Percentiles rank a stretch among this genome's conserved stretches.
Evolutionary conservation across 768 basidiomycete species (phyloP).

Genomic region (Cantharellus anzutake): DNA sequence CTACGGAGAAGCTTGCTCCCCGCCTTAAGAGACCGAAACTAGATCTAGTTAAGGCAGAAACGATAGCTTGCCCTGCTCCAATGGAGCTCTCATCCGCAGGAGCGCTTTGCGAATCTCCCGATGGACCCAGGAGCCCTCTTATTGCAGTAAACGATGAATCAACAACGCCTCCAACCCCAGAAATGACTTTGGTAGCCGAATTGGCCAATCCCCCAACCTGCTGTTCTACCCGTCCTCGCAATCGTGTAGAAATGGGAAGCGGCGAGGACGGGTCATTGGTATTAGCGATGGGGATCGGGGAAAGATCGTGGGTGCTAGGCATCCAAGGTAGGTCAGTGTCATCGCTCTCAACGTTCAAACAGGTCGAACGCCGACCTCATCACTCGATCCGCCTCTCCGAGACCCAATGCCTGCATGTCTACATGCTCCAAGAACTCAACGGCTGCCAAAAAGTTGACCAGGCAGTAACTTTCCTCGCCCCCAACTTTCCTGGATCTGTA

Average conservation of each 20-base stretch:
- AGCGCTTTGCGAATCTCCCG: conserved; percentile 11
- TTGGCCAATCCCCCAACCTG: conserved; percentile 44
- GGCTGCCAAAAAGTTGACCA: conserved; percentile 88
- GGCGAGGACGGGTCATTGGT: conserved; percentile 26
- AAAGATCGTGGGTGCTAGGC: conserved; percentile 52
- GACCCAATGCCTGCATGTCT: conserved; percentile 52
- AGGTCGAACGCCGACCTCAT: conserved; percentile 27
- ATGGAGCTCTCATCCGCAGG: conserved; percentile 10
- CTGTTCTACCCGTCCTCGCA: conserved; percentile 64
- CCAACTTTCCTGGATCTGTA: conserved; percentile 40
- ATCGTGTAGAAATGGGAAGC: conserved; percentile 30
- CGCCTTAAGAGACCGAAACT: conserved; percentile 48
- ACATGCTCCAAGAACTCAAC: conserved; percentile 93
- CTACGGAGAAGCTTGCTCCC: conserved; percentile 49
- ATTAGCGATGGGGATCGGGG: conserved; percentile 58
- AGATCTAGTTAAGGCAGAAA: conserved; percentile 15
- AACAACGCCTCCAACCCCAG: conserved; percentile 41
- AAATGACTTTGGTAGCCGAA: conserved; percentile 61
- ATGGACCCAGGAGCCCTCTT: conserved; percentile 37
- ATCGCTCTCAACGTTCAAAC: background rate
- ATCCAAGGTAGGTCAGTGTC: background rate
- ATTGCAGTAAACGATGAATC: conserved; percentile 82
- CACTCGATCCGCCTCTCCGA: conserved; percentile 30
- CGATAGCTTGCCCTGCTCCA: conserved; percentile 9
- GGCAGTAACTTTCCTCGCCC: conserved; percentile 82